phyloP scores from a whole-genome alignment of 2,329 filamentous ascomycete genomes.

The Colletotrichum neosansevieriae region DNA sequence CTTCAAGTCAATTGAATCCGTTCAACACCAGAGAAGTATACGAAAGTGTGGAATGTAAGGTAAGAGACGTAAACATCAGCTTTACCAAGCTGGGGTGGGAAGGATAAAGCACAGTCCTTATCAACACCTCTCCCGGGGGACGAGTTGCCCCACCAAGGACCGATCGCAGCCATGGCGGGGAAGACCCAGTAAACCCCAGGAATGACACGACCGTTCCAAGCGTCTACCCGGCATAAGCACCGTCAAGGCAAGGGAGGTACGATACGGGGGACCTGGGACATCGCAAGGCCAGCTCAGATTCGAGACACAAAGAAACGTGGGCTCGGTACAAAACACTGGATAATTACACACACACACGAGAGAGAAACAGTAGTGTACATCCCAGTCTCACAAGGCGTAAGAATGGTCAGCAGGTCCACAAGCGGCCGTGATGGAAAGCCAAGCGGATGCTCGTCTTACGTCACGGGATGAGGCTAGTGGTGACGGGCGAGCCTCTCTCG shows the following conservation, averaged over 20 bases:
- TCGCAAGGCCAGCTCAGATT: slow-evolving; percentile 7
- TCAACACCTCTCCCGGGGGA: slow-evolving; percentile 11
- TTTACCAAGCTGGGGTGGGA: slow-evolving; percentile 1
- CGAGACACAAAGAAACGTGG: slow-evolving; percentile 25
- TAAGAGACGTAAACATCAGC: neutral
- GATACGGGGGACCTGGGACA: slow-evolving; percentile 8
- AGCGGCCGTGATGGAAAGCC: slow-evolving; percentile 18
- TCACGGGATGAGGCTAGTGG: slow-evolving; percentile 31
- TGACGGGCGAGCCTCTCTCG: neutral
- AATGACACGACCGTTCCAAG: slow-evolving; percentile 16
- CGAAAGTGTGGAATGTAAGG: neutral
- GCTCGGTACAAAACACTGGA: neutral
- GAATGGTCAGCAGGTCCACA: slow-evolving; percentile 34
- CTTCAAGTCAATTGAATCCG: slow-evolving; percentile 8
- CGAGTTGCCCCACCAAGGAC: slow-evolving; percentile 23
- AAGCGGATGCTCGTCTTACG: slow-evolving; percentile 30
- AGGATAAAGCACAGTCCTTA: slow-evolving; percentile 34
- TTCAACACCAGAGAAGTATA: neutral
- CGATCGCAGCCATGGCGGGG: slow-evolving; percentile 30
- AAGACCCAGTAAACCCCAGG: slow-evolving; percentile 34
- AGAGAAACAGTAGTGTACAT: neutral
- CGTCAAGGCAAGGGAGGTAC: slow-evolving; percentile 4
- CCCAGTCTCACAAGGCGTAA: neutral
- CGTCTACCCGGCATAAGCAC: slow-evolving; percentile 13
- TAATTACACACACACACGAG: neutral